These are phyloP conservation scores for Talaromyces amestolkiae DNA, from an alignment of 2,329 filamentous ascomycete genomes.

Conservation along the genomic window DNA sequence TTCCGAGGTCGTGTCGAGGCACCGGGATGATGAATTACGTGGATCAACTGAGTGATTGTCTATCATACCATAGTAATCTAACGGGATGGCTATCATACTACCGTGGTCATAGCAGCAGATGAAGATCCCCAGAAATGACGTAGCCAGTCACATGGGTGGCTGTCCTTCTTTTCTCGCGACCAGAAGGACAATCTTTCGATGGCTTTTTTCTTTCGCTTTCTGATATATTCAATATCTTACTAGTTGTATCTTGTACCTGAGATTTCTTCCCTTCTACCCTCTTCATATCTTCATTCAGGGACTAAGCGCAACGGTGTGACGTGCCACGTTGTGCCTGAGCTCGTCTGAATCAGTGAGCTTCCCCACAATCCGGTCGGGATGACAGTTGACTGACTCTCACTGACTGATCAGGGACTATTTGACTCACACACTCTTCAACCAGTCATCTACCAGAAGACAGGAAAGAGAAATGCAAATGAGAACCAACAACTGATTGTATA, in stretches of 20 bases:
- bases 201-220: neutral
- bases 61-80: neutral
- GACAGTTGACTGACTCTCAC: neutral
- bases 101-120: neutral
- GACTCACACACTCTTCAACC: neutral
- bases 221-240: no score
- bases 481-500: neutral
- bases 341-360: conserved; percentile 1
- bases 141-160: conserved; percentile 6
- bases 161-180: neutral
- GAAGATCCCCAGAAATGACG: conserved; percentile 10
- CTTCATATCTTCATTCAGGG: neutral
- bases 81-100: neutral
- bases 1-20: neutral
- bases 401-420: neutral
- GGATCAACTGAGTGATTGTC: neutral
- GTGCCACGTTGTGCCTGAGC: conserved; percentile 7
- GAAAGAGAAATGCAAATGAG: neutral
- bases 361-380: conserved; percentile 1
- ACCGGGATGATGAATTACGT: neutral
- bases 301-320: neutral
- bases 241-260: neutral
- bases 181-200: neutral
- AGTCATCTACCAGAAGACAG: neutral
- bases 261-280: neutral